Conservation (phyloP, 1,139 yeast species). For the Suhomyces wounanorum region DNA sequence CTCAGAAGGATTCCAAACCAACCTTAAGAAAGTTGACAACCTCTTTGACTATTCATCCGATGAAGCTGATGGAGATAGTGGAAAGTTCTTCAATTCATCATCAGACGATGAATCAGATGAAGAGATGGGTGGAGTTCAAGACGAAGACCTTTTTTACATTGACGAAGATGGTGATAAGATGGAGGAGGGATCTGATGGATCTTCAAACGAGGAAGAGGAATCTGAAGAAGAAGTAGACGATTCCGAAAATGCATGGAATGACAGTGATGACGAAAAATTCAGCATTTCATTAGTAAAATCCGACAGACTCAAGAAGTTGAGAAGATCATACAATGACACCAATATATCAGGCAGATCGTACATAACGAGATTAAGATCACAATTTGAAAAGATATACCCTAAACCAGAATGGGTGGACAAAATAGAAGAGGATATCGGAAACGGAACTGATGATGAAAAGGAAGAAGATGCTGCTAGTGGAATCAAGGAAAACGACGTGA, state of each 20-base stretch:
- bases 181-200: constrained; percentile 40
- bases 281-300: constrained; percentile 60
- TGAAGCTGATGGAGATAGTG: constrained; percentile 30
- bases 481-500: constrained; percentile 47
- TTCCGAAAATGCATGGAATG: constrained; percentile 73
- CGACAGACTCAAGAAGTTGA: constrained; percentile 69
- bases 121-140: constrained; percentile 43
- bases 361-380: constrained; percentile 70
- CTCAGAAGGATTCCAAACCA: constrained; percentile 70
- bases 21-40: constrained; percentile 60
- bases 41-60: constrained; percentile 53
- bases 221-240: constrained; percentile 36
- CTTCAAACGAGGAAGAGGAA: constrained; percentile 26
- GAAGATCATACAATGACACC: constrained; percentile 63
- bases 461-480: constrained; percentile 34
- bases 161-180: constrained; percentile 51
- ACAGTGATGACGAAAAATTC: constrained; percentile 85
- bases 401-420: constrained; percentile 82
- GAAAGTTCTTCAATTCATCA: constrained; percentile 32
- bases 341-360: constrained; percentile 67
- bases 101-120: constrained; percentile 31
- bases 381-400: constrained; percentile 86
- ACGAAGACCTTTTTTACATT: constrained; percentile 66
- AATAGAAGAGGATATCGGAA: constrained; percentile 28
- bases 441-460: constrained; percentile 25